Conservation (phyloP, 192 early-diverging fungal genomes). For the Lobosporangium transversale region DNA sequence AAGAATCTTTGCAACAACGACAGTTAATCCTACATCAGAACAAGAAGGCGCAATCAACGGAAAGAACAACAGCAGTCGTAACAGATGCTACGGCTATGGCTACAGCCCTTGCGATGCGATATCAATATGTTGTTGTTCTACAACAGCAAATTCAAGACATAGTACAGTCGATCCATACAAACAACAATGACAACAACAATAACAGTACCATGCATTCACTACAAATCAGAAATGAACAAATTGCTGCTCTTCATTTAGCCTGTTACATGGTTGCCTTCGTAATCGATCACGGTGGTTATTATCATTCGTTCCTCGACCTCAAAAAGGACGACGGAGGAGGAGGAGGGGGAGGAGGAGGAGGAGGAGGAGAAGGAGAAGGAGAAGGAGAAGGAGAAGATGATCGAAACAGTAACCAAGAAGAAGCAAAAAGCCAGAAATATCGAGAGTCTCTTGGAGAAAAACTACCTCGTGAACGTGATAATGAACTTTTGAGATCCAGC, state of each 20-base stretch:
- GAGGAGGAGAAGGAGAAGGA: neutral
- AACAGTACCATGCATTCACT: neutral
- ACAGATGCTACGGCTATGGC: neutral
- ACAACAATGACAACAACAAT: neutral
- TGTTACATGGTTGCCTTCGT: constrained; percentile 38
- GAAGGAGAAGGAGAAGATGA: neutral
- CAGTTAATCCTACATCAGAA: neutral
- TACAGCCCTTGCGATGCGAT: constrained; percentile 13
- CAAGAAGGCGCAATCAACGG: neutral
- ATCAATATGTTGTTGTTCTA: constrained; percentile 23
- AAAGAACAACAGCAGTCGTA: neutral
- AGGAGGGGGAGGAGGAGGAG: neutral
- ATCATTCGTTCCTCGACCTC: no score
- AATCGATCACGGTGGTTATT: constrained; percentile 36
- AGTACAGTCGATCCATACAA: constrained; percentile 23
- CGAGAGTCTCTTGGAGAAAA: no score
- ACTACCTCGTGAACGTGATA: neutral
- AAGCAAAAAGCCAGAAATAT: no score
- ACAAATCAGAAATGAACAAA: constrained; percentile 14
- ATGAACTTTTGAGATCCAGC: constrained; percentile 4
- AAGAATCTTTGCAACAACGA: constrained; percentile 27
- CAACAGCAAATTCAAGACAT: constrained; percentile 50
- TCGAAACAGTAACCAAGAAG: neutral
- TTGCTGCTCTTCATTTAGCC: constrained; percentile 17
- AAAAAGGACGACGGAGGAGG: neutral